Percentiles rank a stretch among this genome's conserved stretches.
phyloP scores from a whole-genome alignment of 1,284 basidiomycete species.

The Cutaneotrichosporon sp. region DNA sequence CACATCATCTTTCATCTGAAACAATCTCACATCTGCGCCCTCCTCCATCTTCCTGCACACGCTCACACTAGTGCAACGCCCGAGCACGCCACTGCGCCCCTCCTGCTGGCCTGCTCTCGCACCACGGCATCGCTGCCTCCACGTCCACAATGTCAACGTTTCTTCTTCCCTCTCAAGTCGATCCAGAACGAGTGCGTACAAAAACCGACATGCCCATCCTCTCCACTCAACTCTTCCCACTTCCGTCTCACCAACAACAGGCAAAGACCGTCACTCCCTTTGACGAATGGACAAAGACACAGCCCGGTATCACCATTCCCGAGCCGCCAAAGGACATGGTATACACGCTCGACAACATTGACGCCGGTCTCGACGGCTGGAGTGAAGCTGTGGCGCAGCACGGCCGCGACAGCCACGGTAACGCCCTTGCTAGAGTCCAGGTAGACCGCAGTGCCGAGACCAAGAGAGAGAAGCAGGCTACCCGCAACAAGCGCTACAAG shows the following conservation, averaged over 20 bases:
- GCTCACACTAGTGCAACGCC: background rate
- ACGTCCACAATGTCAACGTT: background rate
- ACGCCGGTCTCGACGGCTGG: slow-evolving; percentile 7
- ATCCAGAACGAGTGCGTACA: background rate
- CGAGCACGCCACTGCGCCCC: background rate
- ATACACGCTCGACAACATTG: slow-evolving; percentile 1
- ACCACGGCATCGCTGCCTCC: background rate
- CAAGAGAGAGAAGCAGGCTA: background rate
- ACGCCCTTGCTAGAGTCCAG: background rate
- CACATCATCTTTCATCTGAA: background rate
- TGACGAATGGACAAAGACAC: slow-evolving; percentile 1
- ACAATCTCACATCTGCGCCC: background rate
- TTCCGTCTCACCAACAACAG: background rate
- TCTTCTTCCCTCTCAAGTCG: background rate
- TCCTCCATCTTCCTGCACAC: background rate
- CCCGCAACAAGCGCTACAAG: background rate
- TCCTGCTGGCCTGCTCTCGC: background rate
- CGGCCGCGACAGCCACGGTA: slow-evolving; percentile 9
- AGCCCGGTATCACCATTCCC: background rate
- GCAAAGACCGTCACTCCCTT: slow-evolving; percentile 4
- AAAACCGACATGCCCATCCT: background rate
- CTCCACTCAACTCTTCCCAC: background rate
- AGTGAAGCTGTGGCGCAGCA: background rate
- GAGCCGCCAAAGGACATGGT: background rate
- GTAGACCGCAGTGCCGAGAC: background rate